These are phyloP conservation scores for Lachancea waltii DNA, from an alignment of 805 yeast species.

Conservation along the genomic window DNA sequence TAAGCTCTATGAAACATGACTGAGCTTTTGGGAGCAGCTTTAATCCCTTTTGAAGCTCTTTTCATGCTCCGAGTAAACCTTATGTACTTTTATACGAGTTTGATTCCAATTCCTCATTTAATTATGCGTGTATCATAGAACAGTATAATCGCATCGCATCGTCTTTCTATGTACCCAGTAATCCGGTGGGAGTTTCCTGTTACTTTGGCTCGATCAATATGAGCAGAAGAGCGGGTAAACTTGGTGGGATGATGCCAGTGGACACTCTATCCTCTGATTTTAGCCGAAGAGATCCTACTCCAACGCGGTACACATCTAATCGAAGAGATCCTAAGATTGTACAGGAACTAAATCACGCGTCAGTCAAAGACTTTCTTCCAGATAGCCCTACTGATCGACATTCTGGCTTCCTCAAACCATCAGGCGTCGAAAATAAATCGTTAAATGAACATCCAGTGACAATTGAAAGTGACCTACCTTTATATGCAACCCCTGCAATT, in stretches of 20 bases:
- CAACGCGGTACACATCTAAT: constrained; percentile 16
- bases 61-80: too few species aligned
- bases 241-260: constrained; percentile 11
- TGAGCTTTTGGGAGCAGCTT: too few species aligned
- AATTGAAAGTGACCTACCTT: neutral
- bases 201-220: neutral
- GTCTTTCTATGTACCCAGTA: neutral
- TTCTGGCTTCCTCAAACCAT: neutral
- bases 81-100: too few species aligned
- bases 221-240: constrained; percentile 9
- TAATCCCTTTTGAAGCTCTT: too few species aligned
- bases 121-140: too few species aligned
- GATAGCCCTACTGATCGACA: neutral
- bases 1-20: too few species aligned
- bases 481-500: neutral
- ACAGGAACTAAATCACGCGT: constrained; percentile 12
- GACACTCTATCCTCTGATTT: constrained; percentile 10
- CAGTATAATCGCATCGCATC: too few species aligned
- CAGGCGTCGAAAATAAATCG: neutral
- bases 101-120: too few species aligned
- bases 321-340: constrained; percentile 18
- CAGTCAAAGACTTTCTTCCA: constrained; percentile 12
- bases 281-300: constrained; percentile 1
- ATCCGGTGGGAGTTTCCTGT: neutral
- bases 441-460: neutral